Evolutionary conservation across 768 basidiomycete genomes (phyloP), one percentile per base, ranked within the genome.

Genomic region (Agaricus subrufescens): DNA sequence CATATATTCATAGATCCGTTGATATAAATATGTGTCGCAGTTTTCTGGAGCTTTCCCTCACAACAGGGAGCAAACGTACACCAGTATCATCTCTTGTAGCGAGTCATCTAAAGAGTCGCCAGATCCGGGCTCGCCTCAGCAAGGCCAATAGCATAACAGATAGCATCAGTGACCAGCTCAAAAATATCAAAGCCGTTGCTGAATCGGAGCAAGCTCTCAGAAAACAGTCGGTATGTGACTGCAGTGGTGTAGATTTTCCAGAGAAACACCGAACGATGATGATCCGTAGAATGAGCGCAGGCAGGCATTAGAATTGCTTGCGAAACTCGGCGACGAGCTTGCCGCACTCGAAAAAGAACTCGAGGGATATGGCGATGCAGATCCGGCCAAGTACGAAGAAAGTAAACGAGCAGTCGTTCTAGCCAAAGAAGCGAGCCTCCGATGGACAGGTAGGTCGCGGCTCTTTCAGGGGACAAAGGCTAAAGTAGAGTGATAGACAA

Each of bases 41-140:
- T 95, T 71, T 96, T 91, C 69, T 97, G 94, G 94, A 91, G 91
- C 64, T 96, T 97, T 67, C 94, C 94, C 14, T 94, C 91, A 1
- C 91, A 94, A 57, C 82, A 84, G 46, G 93, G 94, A 3, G 82
- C 87, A 7, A 77, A 85, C 63, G 94, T 94, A 58, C 25, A 69
- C 58, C 25, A 43, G n/a, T 50, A 48, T 50, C 57, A 57, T 55
- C 43, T 26, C 55, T 31, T 34, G 11, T 42, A 25, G 34, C 7
- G 34, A 3, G 34, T 34, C 31, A 48, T 40, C n/a, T 50, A 38
- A 40, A 60, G 52, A 30, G 50, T 23, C 48, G 27, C 62, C 25
- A 87, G 88, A 72, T 85, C 60, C 86, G 81, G 67, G 78, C 76
- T 52, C 78, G 80, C 59, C 70, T 88, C 37, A 71, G 73, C 5